Evolutionary conservation across 2,329 filamentous ascomycete genomes (phyloP), one percentile per base, ranked within the genome.

Genomic region (Ophiostoma quercus): DNA sequence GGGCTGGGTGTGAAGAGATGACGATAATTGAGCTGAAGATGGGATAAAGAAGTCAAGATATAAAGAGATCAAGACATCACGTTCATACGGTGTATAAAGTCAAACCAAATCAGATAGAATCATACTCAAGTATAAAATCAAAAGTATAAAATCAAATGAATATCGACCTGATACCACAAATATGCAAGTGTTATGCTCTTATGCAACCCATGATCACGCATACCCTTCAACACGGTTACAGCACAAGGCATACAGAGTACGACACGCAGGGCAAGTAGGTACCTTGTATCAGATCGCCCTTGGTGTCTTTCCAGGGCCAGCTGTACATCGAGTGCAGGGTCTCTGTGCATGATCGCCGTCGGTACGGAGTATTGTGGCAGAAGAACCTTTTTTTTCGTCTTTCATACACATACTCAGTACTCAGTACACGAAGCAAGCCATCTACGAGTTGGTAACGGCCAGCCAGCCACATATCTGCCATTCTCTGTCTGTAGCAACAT

Each of bases 201-300:
- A 57, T 57, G 51, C 51, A 57, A 57, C 51, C 51, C 51, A 57
- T 57, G 51, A 57, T 57, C 51, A 57, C 25, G 51, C n/a, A 57
- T 57, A 14, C n/a, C 47, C 16, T 5, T 54, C n/a, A 29, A 29
- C 25, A 29, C 25, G 25, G 25, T 29, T 29, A n/a, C 2, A 16
- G 9, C n/a, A 29, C 2, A 19, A 51, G 19, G 9, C 39, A 41
- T 57, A 57, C 51, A 34, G 34, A n/a, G 25, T 22, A 25, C 22
- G 34, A 57, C 51, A n/a, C n/a, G 51, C n/a, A 22, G n/a, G 11
- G 1, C 51, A 57, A 25, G 51, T 25, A 29, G 2, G 47, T 57
- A 57, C 51, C 51, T 25, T 57, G 51, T 57, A 57, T 11, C 19
- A 8, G 47, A 54, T 54, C 47, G 47, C 47, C 47, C 19, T 22